Conservation (phyloP, 768 basidiomycete genomes). For the Cystobasidiopsis lactophilus region DNA sequence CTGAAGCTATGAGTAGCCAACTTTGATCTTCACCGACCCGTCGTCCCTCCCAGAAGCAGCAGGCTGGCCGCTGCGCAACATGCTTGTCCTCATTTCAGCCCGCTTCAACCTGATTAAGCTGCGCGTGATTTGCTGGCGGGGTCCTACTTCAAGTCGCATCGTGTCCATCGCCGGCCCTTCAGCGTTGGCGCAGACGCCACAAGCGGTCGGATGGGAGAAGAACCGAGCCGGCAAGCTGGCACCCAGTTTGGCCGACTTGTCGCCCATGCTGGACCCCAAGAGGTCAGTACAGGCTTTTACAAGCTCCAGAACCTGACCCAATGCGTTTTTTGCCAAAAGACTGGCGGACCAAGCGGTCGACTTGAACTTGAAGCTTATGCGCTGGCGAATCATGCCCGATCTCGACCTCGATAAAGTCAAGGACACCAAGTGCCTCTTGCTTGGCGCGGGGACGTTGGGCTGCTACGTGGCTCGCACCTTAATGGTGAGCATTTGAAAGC, state of each 20-base stretch:
- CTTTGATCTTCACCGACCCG: constrained; percentile 58
- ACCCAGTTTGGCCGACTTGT: constrained; percentile 69
- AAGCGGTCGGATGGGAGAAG: constrained; percentile 88
- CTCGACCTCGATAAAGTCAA: constrained; percentile 76
- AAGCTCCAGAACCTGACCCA: background rate
- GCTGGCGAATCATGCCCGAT: constrained; percentile 79
- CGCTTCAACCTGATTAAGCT: constrained; percentile 33
- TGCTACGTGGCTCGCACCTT: constrained; percentile 84
- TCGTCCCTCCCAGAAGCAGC: constrained; percentile 51
- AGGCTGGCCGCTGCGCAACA: constrained; percentile 84
- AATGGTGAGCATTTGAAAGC: constrained; percentile 39
- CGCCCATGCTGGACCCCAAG: constrained; percentile 85
- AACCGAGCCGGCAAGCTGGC: constrained; percentile 67
- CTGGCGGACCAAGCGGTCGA: constrained; percentile 95
- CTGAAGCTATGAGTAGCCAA: constrained; percentile 12
- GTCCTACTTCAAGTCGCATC: constrained; percentile 19
- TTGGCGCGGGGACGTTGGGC: constrained; percentile 88
- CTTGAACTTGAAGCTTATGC: constrained; percentile 89
- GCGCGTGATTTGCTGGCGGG: constrained; percentile 57
- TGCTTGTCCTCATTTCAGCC: constrained; percentile 55
- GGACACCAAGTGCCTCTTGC: constrained; percentile 51
- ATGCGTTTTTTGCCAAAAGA: constrained; percentile 27
- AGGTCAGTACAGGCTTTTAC: constrained; percentile 29
- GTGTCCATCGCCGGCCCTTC: background rate
- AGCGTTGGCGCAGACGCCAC: constrained; percentile 24